Percentiles rank a stretch among this genome's conserved stretches.
Evolutionary conservation across 2,329 filamentous ascomycete genomes (phyloP).

Genomic region (Alternaria hordeiaustralica): DNA sequence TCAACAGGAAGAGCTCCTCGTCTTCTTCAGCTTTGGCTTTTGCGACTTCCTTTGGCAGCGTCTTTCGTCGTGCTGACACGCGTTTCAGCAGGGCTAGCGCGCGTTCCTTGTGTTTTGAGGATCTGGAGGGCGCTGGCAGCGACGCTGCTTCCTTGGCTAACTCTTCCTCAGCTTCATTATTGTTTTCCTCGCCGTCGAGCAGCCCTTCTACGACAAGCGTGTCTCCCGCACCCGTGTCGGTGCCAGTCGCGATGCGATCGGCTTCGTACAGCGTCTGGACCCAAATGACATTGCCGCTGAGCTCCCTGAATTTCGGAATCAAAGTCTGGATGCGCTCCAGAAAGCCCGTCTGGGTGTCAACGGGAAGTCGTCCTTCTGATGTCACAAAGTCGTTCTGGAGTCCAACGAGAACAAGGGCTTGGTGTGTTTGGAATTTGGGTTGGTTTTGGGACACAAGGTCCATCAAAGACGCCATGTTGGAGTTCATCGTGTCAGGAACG

Average conservation of each 20-base stretch:
- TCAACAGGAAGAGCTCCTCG: slow-evolving; percentile 55
- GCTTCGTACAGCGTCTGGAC: slow-evolving; percentile 75
- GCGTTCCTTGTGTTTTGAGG: slow-evolving; percentile 45
- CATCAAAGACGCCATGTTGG: slow-evolving; percentile 50
- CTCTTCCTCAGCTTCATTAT: slow-evolving; percentile 46
- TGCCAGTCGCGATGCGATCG: slow-evolving; percentile 63
- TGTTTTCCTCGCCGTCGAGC: slow-evolving; percentile 41
- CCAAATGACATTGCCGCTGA: slow-evolving; percentile 78
- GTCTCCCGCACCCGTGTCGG: slow-evolving; percentile 55
- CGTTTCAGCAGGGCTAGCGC: slow-evolving; percentile 48
- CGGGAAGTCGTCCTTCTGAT: slow-evolving; percentile 69
- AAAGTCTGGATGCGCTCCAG: slow-evolving; percentile 71
- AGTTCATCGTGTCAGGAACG: slow-evolving; percentile 11
- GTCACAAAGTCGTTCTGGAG: slow-evolving; percentile 89
- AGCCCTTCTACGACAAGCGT: slow-evolving; percentile 52
- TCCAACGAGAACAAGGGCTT: slow-evolving; percentile 82
- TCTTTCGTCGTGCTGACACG: slow-evolving; percentile 41
- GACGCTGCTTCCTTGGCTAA: slow-evolving; percentile 24
- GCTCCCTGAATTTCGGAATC: slow-evolving; percentile 73
- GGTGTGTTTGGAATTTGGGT: slow-evolving; percentile 63
- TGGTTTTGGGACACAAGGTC: slow-evolving; percentile 54
- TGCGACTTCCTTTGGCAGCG: slow-evolving; percentile 34
- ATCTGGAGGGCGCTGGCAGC: slow-evolving; percentile 39
- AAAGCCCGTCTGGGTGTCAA: slow-evolving; percentile 69
- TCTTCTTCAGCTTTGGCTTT: slow-evolving; percentile 48